These are phyloP conservation scores for Ramalina intermedia DNA, from an alignment of 495 filamentous ascomycete genomes.

Conservation along the genomic window DNA sequence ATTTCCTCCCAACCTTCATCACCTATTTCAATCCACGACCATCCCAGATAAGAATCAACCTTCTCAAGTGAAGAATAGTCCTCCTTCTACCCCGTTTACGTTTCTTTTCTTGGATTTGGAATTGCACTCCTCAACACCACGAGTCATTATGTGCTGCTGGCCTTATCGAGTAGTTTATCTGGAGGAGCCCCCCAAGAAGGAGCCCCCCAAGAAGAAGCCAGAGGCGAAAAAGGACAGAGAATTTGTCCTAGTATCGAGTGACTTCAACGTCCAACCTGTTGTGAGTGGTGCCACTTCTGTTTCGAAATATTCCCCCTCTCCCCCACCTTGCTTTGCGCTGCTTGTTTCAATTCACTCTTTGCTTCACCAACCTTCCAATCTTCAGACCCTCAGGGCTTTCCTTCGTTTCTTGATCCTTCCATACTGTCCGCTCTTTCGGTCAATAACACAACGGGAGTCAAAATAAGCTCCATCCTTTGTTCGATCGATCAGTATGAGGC, in stretches of 20 bases:
- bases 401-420: neutral
- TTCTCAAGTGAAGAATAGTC: neutral
- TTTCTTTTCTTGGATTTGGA: no score
- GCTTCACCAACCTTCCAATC: neutral
- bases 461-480: neutral
- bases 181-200: constrained; percentile 17
- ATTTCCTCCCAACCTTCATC: neutral
- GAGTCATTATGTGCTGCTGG: constrained; percentile 20
- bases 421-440: neutral
- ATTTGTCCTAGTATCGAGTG: constrained; percentile 10
- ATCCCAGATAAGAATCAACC: neutral
- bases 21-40: neutral
- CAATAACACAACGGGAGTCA: neutral
- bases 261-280: constrained; percentile 5
- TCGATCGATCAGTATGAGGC: neutral
- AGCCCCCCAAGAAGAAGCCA: constrained; percentile 3
- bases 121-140: no score
- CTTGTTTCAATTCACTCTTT: neutral
- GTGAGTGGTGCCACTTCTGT: constrained; percentile 5
- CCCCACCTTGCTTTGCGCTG: neutral
- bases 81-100: neutral
- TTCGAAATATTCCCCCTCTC: neutral
- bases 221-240: constrained; percentile 9
- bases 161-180: constrained; percentile 21
- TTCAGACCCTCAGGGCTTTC: neutral